Base-by-base conservation (phyloP, 306 rosid genomes). In the Quercus engelmannii region DNA sequence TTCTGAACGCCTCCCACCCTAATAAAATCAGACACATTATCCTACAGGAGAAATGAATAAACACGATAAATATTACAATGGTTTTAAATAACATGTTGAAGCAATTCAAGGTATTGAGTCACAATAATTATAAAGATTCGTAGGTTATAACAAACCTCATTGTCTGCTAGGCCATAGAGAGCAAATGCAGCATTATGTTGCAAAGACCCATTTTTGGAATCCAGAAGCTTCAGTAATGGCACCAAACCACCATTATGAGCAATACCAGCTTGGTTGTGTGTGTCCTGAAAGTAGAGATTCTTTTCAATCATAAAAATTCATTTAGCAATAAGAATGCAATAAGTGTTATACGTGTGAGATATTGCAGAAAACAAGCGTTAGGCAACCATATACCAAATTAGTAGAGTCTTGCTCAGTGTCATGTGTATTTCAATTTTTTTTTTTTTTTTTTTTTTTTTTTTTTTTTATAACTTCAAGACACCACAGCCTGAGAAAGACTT, bases 141-240 rank as follows among this genome's bases (percentile, higher is more conserved):
- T 70, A 31, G 72, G 41, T 73, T 56, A 70, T 41, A 78, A 2
- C 83, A 75, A 76, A 95, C 99, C 96, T 96, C 99, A 58, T 96
- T 96, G 80, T 96, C 99, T 35, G 99, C 97, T 79, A 96, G 97
- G 65, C 99, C 99, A 81, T 96, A 96, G 76, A 96, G 96, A 68
- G 99, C 93, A 86, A 96, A 96, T 73, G 99, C 99, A 31, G 98
- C 97, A 90, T 96, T 96, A 85, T 96, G 99, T 83, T 96, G 99
- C 87, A 96, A 82, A 54, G 99, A 93, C 76, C 99, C 99, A 86
- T 93, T 96, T 90, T 90, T 93, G 1, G 98, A 93, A 90, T 96
- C 98, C 79, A 96, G 94, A 86, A 96, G 99, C 88, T 96, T 91
- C 77, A 96, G 91, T 84, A 96, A 86, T 67, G 98, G 99, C 63